Conservation (phyloP, 2,329 filamentous ascomycete species). For the Pyrenochaeta sp. region DNA sequence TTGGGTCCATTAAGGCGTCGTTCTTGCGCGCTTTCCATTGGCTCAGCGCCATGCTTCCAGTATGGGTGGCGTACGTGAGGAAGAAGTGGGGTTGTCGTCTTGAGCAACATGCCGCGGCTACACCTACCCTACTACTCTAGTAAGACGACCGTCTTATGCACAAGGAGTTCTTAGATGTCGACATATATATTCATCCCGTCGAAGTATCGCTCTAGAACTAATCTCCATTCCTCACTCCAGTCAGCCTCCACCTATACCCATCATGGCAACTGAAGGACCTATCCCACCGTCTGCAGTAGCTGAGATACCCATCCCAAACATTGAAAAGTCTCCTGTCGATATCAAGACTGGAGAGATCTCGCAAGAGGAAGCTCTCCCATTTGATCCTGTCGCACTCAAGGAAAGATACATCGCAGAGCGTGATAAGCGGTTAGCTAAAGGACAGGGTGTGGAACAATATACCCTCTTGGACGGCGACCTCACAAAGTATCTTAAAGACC, state of each 20-base stretch:
- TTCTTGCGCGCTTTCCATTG: neutral
- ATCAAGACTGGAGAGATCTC: slow-evolving; percentile 22
- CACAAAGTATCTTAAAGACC: slow-evolving; percentile 33
- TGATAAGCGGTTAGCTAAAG: slow-evolving; percentile 34
- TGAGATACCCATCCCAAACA: slow-evolving; percentile 23
- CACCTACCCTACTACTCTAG: neutral
- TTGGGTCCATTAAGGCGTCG: neutral
- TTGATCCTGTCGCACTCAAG: slow-evolving; percentile 33
- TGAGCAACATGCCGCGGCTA: neutral
- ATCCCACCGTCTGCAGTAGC: slow-evolving; percentile 19
- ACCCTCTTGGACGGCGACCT: slow-evolving; percentile 34
- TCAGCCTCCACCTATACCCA: neutral
- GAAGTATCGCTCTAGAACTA: neutral
- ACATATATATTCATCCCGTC: slow-evolving; percentile 2
- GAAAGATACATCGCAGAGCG: slow-evolving; percentile 38
- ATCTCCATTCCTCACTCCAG: neutral
- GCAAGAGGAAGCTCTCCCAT: slow-evolving; percentile 23
- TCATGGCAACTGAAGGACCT: slow-evolving; percentile 19
- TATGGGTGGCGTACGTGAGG: neutral
- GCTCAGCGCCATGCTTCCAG: neutral
- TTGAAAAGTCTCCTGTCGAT: slow-evolving; percentile 21
- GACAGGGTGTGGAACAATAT: slow-evolving; percentile 39
- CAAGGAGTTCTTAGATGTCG: no score
- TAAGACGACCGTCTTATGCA: no score
- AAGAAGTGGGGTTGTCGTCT: neutral